These are phyloP conservation scores for Aspergillus tamarii DNA, from an alignment of 2,329 filamentous ascomycete species.

Conservation along the genomic window DNA sequence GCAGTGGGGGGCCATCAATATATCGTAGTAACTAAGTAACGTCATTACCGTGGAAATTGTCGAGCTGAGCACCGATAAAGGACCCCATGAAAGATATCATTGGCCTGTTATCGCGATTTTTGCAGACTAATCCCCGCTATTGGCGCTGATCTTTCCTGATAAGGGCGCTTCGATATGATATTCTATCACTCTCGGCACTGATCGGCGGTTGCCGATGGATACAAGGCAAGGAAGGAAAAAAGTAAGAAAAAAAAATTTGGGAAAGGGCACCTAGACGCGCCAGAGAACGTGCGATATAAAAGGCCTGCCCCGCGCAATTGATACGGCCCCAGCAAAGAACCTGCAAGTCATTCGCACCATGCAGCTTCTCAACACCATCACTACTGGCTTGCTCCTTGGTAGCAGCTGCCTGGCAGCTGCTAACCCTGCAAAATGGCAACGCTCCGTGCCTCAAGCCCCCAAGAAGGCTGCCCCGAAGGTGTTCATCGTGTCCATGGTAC, in stretches of 20 bases:
- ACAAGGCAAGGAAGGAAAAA: background rate
- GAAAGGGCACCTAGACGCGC: background rate
- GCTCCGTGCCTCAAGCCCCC: background rate
- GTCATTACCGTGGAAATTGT: background rate
- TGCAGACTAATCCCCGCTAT: background rate
- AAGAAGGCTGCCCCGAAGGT: conserved; percentile 42
- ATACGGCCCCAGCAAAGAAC: background rate
- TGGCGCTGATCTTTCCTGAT: background rate
- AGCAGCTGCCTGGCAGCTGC: conserved; percentile 17
- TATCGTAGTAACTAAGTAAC: background rate
- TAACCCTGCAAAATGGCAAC: conserved; percentile 1
- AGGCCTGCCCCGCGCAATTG: background rate
- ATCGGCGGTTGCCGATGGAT: conserved; percentile 1
- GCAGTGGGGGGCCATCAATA: background rate
- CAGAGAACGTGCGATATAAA: background rate
- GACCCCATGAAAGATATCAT: background rate
- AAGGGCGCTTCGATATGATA: background rate
- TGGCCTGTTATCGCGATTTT: conserved; percentile 1
- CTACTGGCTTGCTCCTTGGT: conserved; percentile 19
- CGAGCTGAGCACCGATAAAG: background rate
- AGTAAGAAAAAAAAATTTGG: background rate
- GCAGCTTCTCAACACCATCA: conserved; percentile 20
- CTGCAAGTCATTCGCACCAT: conserved; percentile 10
- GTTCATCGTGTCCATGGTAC: conserved; percentile 48
- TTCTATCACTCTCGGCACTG: background rate